These are phyloP conservation scores for Botrytis cinerea DNA, from an alignment of 2,329 filamentous ascomycete genomes.

Conservation along the genomic window DNA sequence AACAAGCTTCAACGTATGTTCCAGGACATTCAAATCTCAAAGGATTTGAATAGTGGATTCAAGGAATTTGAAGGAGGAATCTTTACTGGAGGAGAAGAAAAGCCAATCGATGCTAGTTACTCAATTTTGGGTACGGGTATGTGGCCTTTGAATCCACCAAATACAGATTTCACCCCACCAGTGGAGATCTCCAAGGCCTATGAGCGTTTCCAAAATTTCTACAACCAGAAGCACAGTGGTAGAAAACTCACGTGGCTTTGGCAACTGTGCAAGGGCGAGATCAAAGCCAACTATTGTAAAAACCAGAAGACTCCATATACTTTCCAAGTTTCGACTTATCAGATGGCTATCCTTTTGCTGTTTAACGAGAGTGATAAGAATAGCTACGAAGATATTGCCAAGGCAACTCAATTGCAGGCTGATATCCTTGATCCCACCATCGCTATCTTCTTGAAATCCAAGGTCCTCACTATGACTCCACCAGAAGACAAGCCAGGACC, in stretches of 20 bases:
- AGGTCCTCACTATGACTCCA: slow-evolving; percentile 74
- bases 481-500: slow-evolving; percentile 74
- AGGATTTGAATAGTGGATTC: slow-evolving; percentile 90
- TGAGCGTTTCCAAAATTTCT: slow-evolving; percentile 87
- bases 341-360: slow-evolving; percentile 92
- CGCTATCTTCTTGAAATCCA: slow-evolving; percentile 86
- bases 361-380: slow-evolving; percentile 91
- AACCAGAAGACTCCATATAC: slow-evolving; percentile 88
- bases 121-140: slow-evolving; percentile 94
- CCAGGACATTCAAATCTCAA: slow-evolving; percentile 98
- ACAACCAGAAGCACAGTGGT: slow-evolving; percentile 94
- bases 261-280: slow-evolving; percentile 96
- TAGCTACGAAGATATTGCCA: slow-evolving; percentile 83
- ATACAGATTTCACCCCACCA: slow-evolving; percentile 85
- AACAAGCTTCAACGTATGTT: slow-evolving; percentile 99
- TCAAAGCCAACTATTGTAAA: slow-evolving; percentile 92
- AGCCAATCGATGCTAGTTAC: slow-evolving; percentile 81
- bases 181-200: slow-evolving; percentile 82
- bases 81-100: slow-evolving; percentile 64
- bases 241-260: slow-evolving; percentile 97
- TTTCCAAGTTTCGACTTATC: slow-evolving; percentile 95
- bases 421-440: slow-evolving; percentile 88
- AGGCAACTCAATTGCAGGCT: slow-evolving; percentile 74
- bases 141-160: slow-evolving; percentile 89
- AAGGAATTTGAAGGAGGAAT: slow-evolving; percentile 71